Evolutionary conservation across 2,329 filamentous ascomycete species (phyloP), one percentile per base, ranked within the genome.

Genomic region (Diaporthe batatas): DNA sequence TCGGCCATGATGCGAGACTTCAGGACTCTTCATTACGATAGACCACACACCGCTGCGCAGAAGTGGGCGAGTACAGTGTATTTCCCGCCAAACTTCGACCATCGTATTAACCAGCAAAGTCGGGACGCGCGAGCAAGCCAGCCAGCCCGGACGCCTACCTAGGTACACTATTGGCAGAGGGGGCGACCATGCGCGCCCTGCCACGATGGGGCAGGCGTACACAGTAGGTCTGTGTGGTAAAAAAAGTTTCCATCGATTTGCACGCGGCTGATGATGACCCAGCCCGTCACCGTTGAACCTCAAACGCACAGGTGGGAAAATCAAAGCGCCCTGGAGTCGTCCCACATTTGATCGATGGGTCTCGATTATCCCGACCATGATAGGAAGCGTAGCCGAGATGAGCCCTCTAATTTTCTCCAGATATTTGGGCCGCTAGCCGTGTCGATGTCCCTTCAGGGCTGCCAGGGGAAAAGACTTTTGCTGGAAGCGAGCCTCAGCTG

Each of bases 271-370:
- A 53, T 47, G 14, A 67, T 21, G 32, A 29, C 16, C 44, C 14
- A 36, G 29, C 29, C 62, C 44, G 18, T 23, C 2, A 36, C 32
- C 49, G 58, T 65, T 51, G 62, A 51, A 51, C 62, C n/a, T 65
- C 44, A 49, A 67, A 53, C 47, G 62, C 44, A 67, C n/a, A 53
- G 25, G 62, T 39, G 62, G 32, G 47, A 53, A 39, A 8, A 51
- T 53, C 62, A 67, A 67, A 67, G 62, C 62, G 47, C 44, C 62
- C 44, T 51, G 62, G 29, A 65, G 62, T 51, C 32, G 62, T 65
- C 62, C 62, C 62, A 51, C 62, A 65, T 65, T 67, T 67, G 62
- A 53, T 51, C 47, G 32, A 67, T 67, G 62, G 62, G 62, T 67
- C 62, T 67, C 62, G 62, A 67, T 39, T 53, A 39, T 53, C 51